These are phyloP conservation scores for Penicillium sp. DNA, from an alignment of 2,329 filamentous ascomycete species.

Conservation along the genomic window DNA sequence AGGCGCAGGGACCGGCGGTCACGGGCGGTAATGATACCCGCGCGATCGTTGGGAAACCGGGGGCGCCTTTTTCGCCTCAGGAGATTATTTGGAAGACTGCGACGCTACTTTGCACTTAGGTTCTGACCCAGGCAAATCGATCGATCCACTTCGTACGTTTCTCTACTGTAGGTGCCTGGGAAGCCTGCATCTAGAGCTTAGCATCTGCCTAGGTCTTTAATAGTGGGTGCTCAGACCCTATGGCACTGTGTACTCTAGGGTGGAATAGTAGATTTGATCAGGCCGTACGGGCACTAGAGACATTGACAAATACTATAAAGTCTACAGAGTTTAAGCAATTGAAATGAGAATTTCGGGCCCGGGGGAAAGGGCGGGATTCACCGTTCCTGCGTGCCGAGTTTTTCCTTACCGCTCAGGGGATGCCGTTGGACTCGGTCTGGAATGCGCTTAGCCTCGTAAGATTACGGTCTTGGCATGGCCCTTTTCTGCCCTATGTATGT, in stretches of 20 bases:
- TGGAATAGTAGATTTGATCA: too few species aligned
- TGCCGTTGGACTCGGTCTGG: conserved; percentile 17
- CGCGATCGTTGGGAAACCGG: background rate
- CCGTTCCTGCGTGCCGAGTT: conserved; percentile 2
- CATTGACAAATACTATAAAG: too few species aligned
- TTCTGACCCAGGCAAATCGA: background rate
- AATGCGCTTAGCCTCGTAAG: conserved; percentile 24
- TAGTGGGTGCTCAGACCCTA: too few species aligned
- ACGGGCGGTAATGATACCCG: background rate
- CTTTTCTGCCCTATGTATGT: background rate
- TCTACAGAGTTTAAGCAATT: background rate
- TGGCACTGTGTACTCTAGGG: too few species aligned
- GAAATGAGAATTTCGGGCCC: background rate
- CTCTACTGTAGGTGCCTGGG: background rate
- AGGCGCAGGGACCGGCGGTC: conserved; percentile 3
- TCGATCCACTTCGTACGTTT: background rate
- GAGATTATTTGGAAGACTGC: background rate
- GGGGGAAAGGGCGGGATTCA: background rate
- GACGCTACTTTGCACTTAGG: background rate
- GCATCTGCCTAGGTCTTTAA: background rate
- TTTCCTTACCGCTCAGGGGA: conserved; percentile 17
- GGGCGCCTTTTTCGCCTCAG: background rate
- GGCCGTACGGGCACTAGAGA: too few species aligned
- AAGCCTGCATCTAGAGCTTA: background rate
- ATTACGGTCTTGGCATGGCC: conserved; percentile 21